Base-by-base conservation (phyloP, 768 basidiomycete species). In the Amanita subjunquillea region DNA sequence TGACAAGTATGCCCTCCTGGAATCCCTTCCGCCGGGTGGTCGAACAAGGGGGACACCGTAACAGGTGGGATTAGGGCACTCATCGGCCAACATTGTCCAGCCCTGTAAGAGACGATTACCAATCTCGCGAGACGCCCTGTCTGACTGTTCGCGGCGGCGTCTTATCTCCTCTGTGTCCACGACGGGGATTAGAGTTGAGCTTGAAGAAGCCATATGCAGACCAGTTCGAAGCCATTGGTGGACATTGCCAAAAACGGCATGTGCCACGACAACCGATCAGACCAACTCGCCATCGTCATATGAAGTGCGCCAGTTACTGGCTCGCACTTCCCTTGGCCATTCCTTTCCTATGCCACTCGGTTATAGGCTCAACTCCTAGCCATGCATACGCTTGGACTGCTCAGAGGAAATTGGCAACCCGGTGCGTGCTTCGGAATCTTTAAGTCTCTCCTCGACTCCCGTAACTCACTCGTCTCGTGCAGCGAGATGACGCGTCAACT, bases 41-140 rank as follows among this genome's bases (percentile, higher is more conserved):
- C 89, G 72, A 54, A 92, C 84, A 12, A 93, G 78, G n/a, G 91
- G 91, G 5, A 91, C 72, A 10, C 89, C 89, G 65, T 80, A 84
- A 61, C 91, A 93, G 22, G 67, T 63, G 3, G 62, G 57, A 58
- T 79, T 85, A 0, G 80, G 79, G 61, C 91, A 93, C 67, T 91
- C 88, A 36, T 92, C 88, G 22, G 76, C 87, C n/a, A 93, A 72
- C 86, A 93, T 88, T 0, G 91, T 81, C 87, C 88, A 93, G 38
- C 87, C 91, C 58, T 80, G 82, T 43, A 93, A 67, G 54, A 93
- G 71, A 23, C 81, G 77, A 56, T 78, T 83, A 41, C 87, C 91
- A 29, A 93, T 87, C 60, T 86, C 85, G 48, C 81, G 67, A 2
- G 89, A 88, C 13, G 91, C 91, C 38, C 65, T 69, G 63, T 93